Percentiles rank a stretch among this genome's conserved stretches.
Evolutionary conservation across 2,329 filamentous ascomycete species (phyloP).

Genomic region (Tolypocladium amazonense): DNA sequence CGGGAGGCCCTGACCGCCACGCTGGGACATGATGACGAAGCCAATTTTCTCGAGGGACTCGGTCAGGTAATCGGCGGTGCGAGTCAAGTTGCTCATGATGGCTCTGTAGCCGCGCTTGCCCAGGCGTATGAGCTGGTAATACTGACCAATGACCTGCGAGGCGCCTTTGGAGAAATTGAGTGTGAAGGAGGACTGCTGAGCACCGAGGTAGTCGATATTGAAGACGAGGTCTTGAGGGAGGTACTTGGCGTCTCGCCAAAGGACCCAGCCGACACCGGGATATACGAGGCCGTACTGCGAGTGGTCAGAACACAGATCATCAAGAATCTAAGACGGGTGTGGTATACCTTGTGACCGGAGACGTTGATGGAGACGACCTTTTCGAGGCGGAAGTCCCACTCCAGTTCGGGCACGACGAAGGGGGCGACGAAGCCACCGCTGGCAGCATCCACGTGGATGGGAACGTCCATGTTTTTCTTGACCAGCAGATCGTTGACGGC

Average conservation of each 20-base stretch:
- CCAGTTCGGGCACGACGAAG: conserved; percentile 72
- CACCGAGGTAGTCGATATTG: conserved; percentile 98
- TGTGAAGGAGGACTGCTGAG: conserved; percentile 90
- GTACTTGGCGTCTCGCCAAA: conserved; percentile 77
- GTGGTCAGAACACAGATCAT: neutral
- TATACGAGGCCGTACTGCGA: conserved; percentile 55
- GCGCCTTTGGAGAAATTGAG: conserved; percentile 97
- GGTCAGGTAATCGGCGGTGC: conserved; percentile 79
- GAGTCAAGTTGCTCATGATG: conserved; percentile 91
- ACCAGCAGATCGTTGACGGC: conserved; percentile 79
- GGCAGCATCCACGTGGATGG: conserved; percentile 90
- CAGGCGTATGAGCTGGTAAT: conserved; percentile 92
- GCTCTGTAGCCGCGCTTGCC: conserved; percentile 84
- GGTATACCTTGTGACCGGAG: conserved; percentile 68
- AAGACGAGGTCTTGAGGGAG: conserved; percentile 89
- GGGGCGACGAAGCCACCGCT: conserved; percentile 89
- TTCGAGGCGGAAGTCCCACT: conserved; percentile 87
- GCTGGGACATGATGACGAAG: conserved; percentile 82
- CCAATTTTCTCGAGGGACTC: conserved; percentile 61
- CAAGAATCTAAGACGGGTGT: conserved; percentile 15
- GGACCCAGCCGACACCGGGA: conserved; percentile 86
- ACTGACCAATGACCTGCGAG: conserved; percentile 90
- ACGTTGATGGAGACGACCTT: conserved; percentile 91
- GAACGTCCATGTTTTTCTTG: conserved; percentile 62
- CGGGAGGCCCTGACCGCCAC: conserved; percentile 66